Conservation (phyloP, 1,284 basidiomycete genomes). For the Malassezia obtusa region DNA sequence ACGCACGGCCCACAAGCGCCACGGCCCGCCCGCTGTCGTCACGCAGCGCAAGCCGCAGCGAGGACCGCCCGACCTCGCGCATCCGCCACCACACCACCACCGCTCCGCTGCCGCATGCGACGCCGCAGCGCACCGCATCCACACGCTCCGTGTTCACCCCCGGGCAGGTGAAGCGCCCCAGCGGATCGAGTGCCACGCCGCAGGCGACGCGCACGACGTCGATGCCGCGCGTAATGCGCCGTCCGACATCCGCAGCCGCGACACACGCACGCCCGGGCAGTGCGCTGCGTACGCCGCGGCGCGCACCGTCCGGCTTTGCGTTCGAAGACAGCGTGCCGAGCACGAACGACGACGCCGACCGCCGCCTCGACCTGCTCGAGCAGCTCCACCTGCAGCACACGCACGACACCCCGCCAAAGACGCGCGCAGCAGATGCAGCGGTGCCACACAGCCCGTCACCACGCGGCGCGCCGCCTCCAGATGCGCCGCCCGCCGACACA, state of each 20-base stretch:
- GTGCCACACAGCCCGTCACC: not conserved
- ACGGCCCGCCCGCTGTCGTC: slow-evolving; percentile 40
- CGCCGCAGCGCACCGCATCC: slow-evolving; percentile 4
- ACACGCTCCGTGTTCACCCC: not conserved
- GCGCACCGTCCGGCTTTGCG: not conserved
- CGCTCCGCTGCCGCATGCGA: slow-evolving; percentile 9
- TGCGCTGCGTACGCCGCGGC: not conserved
- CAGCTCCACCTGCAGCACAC: slow-evolving; percentile 24
- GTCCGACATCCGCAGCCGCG: slow-evolving; percentile 6
- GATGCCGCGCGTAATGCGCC: not conserved
- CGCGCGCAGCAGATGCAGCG: too few species aligned
- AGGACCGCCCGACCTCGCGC: slow-evolving; percentile 13
- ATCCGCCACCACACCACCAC: not conserved
- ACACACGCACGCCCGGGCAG: slow-evolving; percentile 4
- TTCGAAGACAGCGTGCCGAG: slow-evolving; percentile 1
- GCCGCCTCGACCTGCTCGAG: slow-evolving; percentile 17
- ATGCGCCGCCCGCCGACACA: not conserved
- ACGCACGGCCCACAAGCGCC: slow-evolving; percentile 30
- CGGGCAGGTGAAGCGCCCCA: not conserved
- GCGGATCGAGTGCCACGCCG: not conserved
- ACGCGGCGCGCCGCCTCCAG: not conserved
- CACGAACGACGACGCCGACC: not conserved
- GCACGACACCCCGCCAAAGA: not conserved
- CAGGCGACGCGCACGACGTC: not conserved
- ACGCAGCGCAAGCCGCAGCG: slow-evolving; percentile 30